Evolutionary conservation across 1,139 yeast genomes (phyloP), one percentile per base, ranked within the genome.

Genomic region (Geotrichum carabidarum): DNA sequence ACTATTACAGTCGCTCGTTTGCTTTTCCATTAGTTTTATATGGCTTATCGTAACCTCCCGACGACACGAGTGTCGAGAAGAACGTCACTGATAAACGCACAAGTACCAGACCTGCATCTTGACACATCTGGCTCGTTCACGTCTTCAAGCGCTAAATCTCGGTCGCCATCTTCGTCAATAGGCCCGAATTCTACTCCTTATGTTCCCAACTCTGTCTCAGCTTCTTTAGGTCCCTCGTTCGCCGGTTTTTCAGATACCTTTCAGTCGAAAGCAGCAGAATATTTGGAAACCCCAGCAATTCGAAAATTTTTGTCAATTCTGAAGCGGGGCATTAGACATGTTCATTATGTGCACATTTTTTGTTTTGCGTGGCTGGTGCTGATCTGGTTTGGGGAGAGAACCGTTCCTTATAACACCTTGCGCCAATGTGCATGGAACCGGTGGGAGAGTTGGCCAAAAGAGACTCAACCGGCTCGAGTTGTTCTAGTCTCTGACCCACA

Each of bases 401-500:
- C 76, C 0, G 74, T 76, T n/a, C 86, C 85, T 0, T 71, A 69
- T 45, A 65, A 69, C 27, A 74, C 80, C 0, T 69, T 87, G 27
- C 64, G 65, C 1, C 63, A 67, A 43, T 89, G 96, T 63, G 64
- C 70, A 5, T 88, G 95, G 95, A 58, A 69, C 2, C 66, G 68
- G 0, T 83, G 91, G 89, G 89, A 84, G 59, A 50, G 65, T 1
- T 81, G 85, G 84, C 45, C 44, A 9, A 57, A 58, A 1, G 57
- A 43, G 9, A 57, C 62, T 2, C 44, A 48, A 1, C 82, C 89
- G 0, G 83, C 84, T 61, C 78, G 84, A 51, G 74, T 91, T 1
- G 85, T 86, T 0, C 68, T 93, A 15, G 75, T 88, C 46, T 98
- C 97, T 0, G 99, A 93, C 67, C 98, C 98, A 0, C 98, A 93